Conservation (phyloP, 768 basidiomycete species). For the Podaxis rugospora region DNA sequence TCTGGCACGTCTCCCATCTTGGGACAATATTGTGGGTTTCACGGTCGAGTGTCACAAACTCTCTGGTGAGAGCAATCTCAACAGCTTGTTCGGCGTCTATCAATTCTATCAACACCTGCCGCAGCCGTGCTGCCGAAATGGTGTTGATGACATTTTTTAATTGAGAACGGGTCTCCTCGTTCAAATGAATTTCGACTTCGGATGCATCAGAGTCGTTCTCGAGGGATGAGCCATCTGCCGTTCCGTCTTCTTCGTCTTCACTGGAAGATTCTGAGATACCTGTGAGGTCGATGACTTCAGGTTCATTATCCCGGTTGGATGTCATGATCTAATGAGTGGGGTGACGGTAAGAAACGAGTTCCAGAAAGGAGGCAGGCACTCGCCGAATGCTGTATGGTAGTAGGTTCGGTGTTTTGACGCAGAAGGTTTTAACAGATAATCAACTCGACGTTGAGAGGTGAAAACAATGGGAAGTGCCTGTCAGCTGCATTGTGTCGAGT, state of each 20-base stretch:
- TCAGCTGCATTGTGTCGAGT: conserved; percentile 10
- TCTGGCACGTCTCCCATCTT: conserved; percentile 43
- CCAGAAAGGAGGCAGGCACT: not conserved
- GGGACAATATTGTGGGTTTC: conserved; percentile 31
- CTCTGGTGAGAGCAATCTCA: conserved; percentile 36
- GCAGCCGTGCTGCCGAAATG: conserved; percentile 39
- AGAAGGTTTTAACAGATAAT: not conserved
- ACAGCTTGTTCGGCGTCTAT: conserved; percentile 36
- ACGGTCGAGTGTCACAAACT: conserved; percentile 37
- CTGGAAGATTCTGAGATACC: conserved; percentile 30
- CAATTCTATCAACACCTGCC: conserved; percentile 33
- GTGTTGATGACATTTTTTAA: conserved; percentile 38
- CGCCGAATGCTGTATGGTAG: too few species aligned
- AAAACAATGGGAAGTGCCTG: conserved; percentile 1
- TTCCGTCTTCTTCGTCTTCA: conserved; percentile 20
- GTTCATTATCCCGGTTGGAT: conserved; percentile 17
- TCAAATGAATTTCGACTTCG: conserved; percentile 33
- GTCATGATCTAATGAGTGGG: conserved; percentile 19
- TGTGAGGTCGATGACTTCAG: conserved; percentile 43
- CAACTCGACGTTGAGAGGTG: not conserved
- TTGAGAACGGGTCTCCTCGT: conserved; percentile 35
- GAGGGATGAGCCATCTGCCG: conserved; percentile 17
- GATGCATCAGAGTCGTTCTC: conserved; percentile 15
- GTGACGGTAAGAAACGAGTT: not conserved
- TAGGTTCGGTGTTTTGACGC: not conserved